phyloP scores from a whole-genome alignment of 2,329 filamentous ascomycete species.

The Colletotrichum tabaci region DNA sequence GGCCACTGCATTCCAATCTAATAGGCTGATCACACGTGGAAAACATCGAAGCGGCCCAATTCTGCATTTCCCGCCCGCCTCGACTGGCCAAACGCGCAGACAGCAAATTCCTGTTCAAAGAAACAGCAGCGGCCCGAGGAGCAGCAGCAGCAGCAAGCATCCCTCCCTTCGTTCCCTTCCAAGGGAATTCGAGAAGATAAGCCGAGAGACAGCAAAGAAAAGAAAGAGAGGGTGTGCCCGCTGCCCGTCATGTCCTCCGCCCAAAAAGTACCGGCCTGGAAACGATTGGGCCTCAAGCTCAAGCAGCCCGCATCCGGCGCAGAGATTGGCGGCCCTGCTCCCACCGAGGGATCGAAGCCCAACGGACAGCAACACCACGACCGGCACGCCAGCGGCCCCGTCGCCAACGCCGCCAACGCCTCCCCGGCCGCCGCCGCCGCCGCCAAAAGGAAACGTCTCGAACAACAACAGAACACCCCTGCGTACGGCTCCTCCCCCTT shows the following conservation, averaged over 20 bases:
- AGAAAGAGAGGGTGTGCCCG: conserved; percentile 42
- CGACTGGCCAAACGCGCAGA: conserved; percentile 35
- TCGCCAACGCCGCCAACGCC: conserved; percentile 33
- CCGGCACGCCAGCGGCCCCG: conserved; percentile 41
- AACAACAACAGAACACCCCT: conserved; percentile 40
- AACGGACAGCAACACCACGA: conserved; percentile 42
- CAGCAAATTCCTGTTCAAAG: conserved; percentile 33
- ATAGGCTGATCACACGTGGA: conserved; percentile 38
- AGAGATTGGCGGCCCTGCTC: conserved; percentile 41
- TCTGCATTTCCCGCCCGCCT: conserved; percentile 23
- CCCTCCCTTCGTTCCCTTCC: conserved; percentile 26
- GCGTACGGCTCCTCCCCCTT: conserved; percentile 44
- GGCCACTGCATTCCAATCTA: conserved; percentile 39
- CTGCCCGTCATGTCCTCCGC: conserved; percentile 60
- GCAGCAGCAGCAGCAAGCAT: conserved; percentile 5
- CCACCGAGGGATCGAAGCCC: conserved; percentile 46
- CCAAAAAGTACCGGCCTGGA: conserved; percentile 69
- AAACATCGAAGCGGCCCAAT: conserved; percentile 33
- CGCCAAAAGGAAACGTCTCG: conserved; percentile 44
- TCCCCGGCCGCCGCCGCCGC: conserved; percentile 41
- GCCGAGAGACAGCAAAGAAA: background rate
- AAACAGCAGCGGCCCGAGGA: conserved; percentile 24
- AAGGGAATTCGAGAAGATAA: conserved; percentile 7
- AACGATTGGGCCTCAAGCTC: conserved; percentile 75
- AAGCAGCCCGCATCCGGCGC: conserved; percentile 56